phyloP scores from a whole-genome alignment of 2,329 filamentous ascomycete species.

The Juglanconis oblonga region DNA sequence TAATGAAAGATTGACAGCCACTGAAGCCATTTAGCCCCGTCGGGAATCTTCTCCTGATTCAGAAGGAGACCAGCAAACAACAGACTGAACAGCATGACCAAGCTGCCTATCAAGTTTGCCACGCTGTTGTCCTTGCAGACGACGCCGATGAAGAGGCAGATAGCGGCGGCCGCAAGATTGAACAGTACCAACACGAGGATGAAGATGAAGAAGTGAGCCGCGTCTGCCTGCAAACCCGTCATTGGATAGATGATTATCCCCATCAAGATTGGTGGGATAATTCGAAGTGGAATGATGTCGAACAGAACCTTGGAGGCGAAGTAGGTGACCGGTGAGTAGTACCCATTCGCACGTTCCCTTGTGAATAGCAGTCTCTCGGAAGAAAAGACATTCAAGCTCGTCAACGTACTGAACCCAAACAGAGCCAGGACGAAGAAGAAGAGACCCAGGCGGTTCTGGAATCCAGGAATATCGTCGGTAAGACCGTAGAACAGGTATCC shows the following conservation, averaged over 20 bases:
- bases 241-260: constrained; percentile 96
- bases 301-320: constrained; percentile 97
- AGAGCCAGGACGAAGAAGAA: constrained; percentile 97
- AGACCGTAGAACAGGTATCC: constrained; percentile 96
- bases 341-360: constrained; percentile 91
- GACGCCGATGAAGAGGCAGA: constrained; percentile 95
- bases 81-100: constrained; percentile 96
- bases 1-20: constrained; percentile 97
- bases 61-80: constrained; percentile 91
- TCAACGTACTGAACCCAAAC: constrained; percentile 95
- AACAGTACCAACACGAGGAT: constrained; percentile 90
- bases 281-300: constrained; percentile 89
- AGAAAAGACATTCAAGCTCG: constrained; percentile 89
- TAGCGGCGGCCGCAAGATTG: constrained; percentile 88
- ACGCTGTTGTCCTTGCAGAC: constrained; percentile 89
- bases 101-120: constrained; percentile 86
- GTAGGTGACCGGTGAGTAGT: constrained; percentile 91
- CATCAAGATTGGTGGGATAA: constrained; percentile 93
- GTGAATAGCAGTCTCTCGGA: constrained; percentile 88
- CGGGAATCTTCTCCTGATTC: constrained; percentile 90
- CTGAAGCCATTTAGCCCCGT: constrained; percentile 85
- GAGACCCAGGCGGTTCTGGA: constrained; percentile 93
- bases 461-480: constrained; percentile 92
- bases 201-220: constrained; percentile 84
- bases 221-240: constrained; percentile 85